A percentile compares a stretch with the other conserved stretches of the same genome.
Evolutionary conservation across 176 grass and related monocot genomes (phyloP).

Genomic region (Pontederia crassipes): DNA sequence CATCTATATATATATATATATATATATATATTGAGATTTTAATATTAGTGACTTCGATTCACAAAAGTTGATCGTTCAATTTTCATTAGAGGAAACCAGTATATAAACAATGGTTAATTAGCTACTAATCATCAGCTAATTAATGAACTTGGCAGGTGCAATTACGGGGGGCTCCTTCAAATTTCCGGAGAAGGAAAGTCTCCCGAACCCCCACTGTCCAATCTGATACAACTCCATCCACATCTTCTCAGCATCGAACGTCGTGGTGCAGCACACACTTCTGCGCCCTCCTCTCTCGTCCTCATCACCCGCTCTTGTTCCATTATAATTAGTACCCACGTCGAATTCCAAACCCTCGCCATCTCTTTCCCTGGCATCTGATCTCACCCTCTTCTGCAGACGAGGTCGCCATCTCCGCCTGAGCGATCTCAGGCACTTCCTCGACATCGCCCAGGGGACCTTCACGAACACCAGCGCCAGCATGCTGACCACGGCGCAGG

Average conservation of each 20-base stretch:
- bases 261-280: not conserved
- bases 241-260: slow-evolving; percentile 15
- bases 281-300: slow-evolving; percentile 1
- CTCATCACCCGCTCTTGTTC: not conserved
- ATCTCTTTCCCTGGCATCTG: slow-evolving; percentile 9
- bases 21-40: too few species aligned
- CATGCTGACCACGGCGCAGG: slow-evolving; percentile 45
- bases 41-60: too few species aligned
- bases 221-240: slow-evolving; percentile 54
- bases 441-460: slow-evolving; percentile 37
- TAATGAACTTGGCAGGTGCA: too few species aligned
- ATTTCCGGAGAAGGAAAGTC: slow-evolving; percentile 48
- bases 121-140: too few species aligned
- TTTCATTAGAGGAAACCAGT: too few species aligned
- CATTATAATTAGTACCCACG: too few species aligned
- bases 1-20: too few species aligned
- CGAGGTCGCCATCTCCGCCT: slow-evolving; percentile 11
- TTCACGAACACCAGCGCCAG: slow-evolving; percentile 43
- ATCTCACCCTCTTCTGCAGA: slow-evolving; percentile 31
- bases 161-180: too few species aligned
- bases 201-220: slow-evolving; percentile 81
- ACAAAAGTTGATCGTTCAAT: too few species aligned
- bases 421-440: slow-evolving; percentile 21
- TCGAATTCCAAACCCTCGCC: too few species aligned
- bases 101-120: too few species aligned